A percentile compares a stretch with the other conserved stretches of the same genome.
Conservation (phyloP, 768 basidiomycete genomes). For the Russula sp. region DNA sequence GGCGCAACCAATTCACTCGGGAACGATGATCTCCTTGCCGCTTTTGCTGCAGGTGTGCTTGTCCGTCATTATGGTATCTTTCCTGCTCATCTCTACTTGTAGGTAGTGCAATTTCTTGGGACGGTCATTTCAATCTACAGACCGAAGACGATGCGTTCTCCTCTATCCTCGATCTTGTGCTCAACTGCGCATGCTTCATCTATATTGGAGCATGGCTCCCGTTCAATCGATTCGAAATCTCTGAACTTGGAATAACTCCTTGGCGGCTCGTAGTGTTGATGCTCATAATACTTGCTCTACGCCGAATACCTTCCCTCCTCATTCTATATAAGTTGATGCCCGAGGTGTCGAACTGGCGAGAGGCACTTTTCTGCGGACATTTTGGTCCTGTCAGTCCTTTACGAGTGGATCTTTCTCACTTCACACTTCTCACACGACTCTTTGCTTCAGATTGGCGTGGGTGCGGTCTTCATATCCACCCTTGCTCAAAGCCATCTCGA, state of each 20-base stretch:
- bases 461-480: conserved; percentile 81
- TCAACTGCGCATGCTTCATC: conserved; percentile 74
- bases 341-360: conserved; percentile 75
- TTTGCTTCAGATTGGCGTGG: conserved; percentile 72
- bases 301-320: conserved; percentile 76
- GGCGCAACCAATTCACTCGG: conserved; percentile 79
- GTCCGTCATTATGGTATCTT: background rate
- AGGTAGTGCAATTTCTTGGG: conserved; percentile 91
- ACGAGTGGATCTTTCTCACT: background rate
- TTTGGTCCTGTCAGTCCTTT: conserved; percentile 48
- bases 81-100: conserved; percentile 19
- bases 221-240: conserved; percentile 48
- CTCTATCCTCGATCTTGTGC: conserved; percentile 81
- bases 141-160: conserved; percentile 84
- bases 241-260: conserved; percentile 53
- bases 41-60: conserved; percentile 67
- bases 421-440: background rate
- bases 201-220: conserved; percentile 87
- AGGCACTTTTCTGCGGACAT: conserved; percentile 88
- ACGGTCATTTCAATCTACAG: conserved; percentile 72
- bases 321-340: conserved; percentile 78
- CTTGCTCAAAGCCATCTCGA: conserved; percentile 61
- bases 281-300: conserved; percentile 59
- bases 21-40: conserved; percentile 82
- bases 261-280: conserved; percentile 67